A percentile compares a stretch with the other conserved stretches of the same genome.
These are phyloP conservation scores for Dioszegia aurantiaca DNA, from an alignment of 768 basidiomycete genomes.

Conservation along the genomic window DNA sequence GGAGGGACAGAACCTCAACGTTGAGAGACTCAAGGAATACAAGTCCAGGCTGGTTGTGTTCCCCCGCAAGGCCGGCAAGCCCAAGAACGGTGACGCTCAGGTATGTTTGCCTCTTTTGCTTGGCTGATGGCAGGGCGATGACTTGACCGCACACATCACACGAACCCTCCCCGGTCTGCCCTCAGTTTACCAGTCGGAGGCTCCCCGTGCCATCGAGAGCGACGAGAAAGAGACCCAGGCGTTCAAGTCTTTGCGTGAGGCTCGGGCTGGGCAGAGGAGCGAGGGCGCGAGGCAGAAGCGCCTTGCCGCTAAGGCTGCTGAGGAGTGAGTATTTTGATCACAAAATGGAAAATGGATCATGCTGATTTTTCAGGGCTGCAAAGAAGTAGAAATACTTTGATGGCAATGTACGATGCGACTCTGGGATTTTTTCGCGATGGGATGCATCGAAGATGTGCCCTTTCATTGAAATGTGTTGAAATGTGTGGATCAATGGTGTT, in stretches of 20 bases:
- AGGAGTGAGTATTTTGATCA: constrained; percentile 23
- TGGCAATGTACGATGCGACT: too few species aligned
- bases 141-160: constrained; percentile 74
- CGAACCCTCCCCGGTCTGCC: constrained; percentile 62
- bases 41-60: constrained; percentile 89
- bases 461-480: too few species aligned
- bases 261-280: constrained; percentile 76
- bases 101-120: constrained; percentile 59
- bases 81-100: constrained; percentile 90
- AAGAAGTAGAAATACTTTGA: constrained; percentile 10
- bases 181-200: constrained; percentile 65
- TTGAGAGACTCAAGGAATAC: constrained; percentile 90
- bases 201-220: constrained; percentile 85
- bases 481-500: too few species aligned
- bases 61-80: constrained; percentile 91
- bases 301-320: constrained; percentile 48
- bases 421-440: too few species aligned
- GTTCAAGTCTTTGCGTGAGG: constrained; percentile 79
- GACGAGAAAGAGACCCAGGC: constrained; percentile 88
- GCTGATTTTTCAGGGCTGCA: constrained; percentile 12
- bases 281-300: constrained; percentile 78
- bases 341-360: background rate
- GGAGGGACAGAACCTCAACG: constrained; percentile 93
- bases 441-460: too few species aligned
- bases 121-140: constrained; percentile 64